phyloP scores from a whole-genome alignment of 169 alveolate species.

The Plasmodium falciparum region DNA sequence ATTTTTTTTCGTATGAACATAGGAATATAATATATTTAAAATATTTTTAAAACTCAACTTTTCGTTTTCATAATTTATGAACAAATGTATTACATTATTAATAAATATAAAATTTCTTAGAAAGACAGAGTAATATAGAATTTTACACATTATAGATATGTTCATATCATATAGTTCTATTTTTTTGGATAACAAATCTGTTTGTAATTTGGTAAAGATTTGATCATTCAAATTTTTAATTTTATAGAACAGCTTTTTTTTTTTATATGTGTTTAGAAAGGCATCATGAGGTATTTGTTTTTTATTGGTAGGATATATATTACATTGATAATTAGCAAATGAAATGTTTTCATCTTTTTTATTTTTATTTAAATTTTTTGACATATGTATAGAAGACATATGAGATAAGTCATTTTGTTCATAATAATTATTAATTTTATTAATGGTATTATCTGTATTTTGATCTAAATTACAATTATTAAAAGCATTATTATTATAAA shows the following conservation, averaged over 20 bases:
- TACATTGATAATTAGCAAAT: no score
- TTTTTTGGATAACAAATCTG: conserved; percentile 37
- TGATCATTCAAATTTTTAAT: conserved; percentile 37
- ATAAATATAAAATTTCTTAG: conserved; percentile 41
- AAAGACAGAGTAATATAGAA: conserved; percentile 44
- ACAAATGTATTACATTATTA: conserved; percentile 41
- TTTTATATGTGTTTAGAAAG: neutral
- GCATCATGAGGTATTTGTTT: neutral
- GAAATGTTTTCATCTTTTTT: neutral
- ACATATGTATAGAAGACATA: neutral
- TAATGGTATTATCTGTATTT: neutral
- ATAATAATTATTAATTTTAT: neutral
- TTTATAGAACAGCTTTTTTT: conserved; percentile 4
- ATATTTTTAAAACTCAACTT: conserved; percentile 46
- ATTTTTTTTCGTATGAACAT: conserved; percentile 22
- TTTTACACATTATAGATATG: conserved; percentile 35
- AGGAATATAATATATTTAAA: conserved; percentile 57
- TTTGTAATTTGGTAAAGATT: conserved; percentile 33
- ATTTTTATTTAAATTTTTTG: neutral
- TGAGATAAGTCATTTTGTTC: neutral
- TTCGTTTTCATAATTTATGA: conserved; percentile 32
- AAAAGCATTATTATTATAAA: neutral
- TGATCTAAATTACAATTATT: neutral
- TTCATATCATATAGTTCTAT: conserved; percentile 26
- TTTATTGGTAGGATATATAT: neutral